Evolutionary conservation across 306 rosid genomes (phyloP), one percentile per base, ranked within the genome.

Genomic region (Betula pendula): DNA sequence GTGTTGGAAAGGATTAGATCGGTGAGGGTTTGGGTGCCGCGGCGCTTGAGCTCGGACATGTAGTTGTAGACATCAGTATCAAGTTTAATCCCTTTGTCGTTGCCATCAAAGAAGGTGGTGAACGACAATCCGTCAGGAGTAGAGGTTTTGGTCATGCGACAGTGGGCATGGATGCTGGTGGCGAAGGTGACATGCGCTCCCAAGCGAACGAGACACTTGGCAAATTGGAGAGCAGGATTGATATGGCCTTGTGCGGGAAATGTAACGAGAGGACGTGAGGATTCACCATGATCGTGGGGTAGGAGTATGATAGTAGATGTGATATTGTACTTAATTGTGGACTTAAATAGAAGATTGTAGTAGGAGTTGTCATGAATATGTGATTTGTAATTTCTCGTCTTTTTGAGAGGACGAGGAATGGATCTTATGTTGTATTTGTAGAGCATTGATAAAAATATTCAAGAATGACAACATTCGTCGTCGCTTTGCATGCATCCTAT

Each of bases 91-190:
- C 81, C 87, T 2, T 86, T 84, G 70, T 88, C 92, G 5, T 48
- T 66, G 68, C 89, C 90, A n/a, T 86, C 92, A 4, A 88, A 84
- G 83, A 84, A 79, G 20, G 74, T 60, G 15, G 79, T 47, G 50
- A 77, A 81, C 0, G 84, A 62, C 51, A 78, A 3, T 12, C 81
- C 74, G 1, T 47, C 33, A 19, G 74, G 50, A 16, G 52, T 20
- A 0, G 72, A 58, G 31, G n/a, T 42, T 35, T 70, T 69, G 79
- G 44, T 20, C 43, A 80, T 77, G 66, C 80, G 77, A 52, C 83
- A 77, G 33, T 38, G 11, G 22, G 68, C 80, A 1, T 2, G 67
- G 45, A 72, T 15, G 20, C 77, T 69, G 35, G 84, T 83, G 69
- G 40, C 63, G 17, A 68, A 71, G 13, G 87, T 86, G 59, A 86